Evolutionary conservation across 768 basidiomycete species (phyloP).

Genomic region (Tylopilus plumbeoviolaceoides): DNA sequence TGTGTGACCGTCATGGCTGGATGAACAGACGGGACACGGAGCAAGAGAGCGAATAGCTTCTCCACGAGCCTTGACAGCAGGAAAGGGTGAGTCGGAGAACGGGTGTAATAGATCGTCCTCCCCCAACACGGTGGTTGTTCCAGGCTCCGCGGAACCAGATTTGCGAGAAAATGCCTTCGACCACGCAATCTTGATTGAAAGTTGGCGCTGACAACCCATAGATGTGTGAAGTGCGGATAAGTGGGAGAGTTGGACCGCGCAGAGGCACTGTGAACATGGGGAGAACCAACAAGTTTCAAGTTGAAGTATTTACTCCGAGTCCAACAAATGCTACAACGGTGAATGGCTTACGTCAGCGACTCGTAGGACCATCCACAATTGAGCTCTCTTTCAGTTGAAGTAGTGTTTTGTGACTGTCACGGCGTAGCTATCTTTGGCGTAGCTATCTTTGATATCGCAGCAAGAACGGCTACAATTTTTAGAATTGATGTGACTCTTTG

Average conservation of each 20-base stretch:
- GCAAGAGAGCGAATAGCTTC: constrained; percentile 78
- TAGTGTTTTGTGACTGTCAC: too few species aligned
- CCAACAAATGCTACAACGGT: too few species aligned
- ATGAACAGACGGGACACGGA: constrained; percentile 87
- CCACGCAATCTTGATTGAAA: constrained; percentile 8
- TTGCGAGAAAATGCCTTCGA: constrained; percentile 36
- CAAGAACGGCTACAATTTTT: constrained; percentile 64
- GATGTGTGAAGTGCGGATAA: constrained; percentile 17
- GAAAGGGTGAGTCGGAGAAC: constrained; percentile 86
- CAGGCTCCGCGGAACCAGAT: constrained; percentile 18
- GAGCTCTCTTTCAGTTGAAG: too few species aligned
- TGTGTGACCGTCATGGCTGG: constrained; percentile 48
- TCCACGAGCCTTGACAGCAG: constrained; percentile 74
- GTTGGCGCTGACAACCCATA: constrained; percentile 8
- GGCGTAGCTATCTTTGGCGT: too few species aligned
- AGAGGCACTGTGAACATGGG: constrained; percentile 9
- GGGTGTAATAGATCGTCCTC: constrained; percentile 77
- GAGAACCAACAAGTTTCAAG: background rate
- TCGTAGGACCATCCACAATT: too few species aligned
- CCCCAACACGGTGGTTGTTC: constrained; percentile 42
- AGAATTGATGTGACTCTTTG: constrained; percentile 79
- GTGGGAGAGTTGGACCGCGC: constrained; percentile 13
- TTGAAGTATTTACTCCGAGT: too few species aligned
- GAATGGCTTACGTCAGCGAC: too few species aligned
- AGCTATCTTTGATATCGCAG: too few species aligned